Evolutionary conservation across 2,329 filamentous ascomycete species (phyloP).

Genomic region (Fusarium sp.): DNA sequence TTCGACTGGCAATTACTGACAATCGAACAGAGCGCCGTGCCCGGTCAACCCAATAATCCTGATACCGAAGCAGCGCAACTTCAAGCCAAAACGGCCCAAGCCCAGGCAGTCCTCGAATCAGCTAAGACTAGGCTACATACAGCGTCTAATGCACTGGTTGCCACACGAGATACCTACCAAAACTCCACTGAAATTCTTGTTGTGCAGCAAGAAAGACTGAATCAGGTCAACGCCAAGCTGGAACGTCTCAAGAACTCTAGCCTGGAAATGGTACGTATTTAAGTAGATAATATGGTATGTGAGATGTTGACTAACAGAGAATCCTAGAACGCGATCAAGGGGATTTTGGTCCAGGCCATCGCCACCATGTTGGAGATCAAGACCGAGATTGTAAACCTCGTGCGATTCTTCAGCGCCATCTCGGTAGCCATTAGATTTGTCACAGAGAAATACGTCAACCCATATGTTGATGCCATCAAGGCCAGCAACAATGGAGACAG

Average conservation of each 20-base stretch:
- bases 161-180: not conserved
- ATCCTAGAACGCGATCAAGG: not conserved
- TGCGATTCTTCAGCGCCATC: not conserved
- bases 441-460: not conserved
- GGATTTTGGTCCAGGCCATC: not conserved
- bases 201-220: not conserved
- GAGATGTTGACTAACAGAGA: not conserved
- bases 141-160: not conserved
- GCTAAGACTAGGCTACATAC: too few relatives aligned
- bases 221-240: not conserved
- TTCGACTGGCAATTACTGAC: accelerated
- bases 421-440: not conserved
- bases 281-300: accelerated
- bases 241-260: not conserved
- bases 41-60: accelerated
- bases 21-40: not conserved
- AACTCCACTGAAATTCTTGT: not conserved
- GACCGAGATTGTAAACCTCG: not conserved
- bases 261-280: not conserved
- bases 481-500: not conserved
- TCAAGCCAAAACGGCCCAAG: not conserved
- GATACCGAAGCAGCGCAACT: not conserved
- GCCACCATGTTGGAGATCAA: not conserved
- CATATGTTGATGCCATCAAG: not conserved
- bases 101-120: not conserved